Evolutionary conservation across 768 basidiomycete genomes (phyloP), one percentile per base, ranked within the genome.

Genomic region (Phaffia tasmanica): DNA sequence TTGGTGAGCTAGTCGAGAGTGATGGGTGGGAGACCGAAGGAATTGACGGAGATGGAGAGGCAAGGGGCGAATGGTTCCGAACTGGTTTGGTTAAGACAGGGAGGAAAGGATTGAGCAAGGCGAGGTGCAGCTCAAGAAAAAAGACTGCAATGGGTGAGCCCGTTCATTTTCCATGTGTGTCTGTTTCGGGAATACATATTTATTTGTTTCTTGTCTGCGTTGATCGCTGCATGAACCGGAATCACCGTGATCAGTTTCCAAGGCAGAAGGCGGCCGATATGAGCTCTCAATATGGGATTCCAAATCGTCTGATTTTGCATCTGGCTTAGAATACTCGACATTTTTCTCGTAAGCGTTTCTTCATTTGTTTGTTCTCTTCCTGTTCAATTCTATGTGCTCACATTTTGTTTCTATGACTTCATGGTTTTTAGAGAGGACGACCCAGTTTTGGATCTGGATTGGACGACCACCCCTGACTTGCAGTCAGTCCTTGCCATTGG

Each of bases 251-350:
- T 25, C n/a, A 18, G 15, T 58, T 91, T 89, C 90, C 69, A 83
- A 86, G 18, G 78, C 81, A 5, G 74, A 77, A 19, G 72, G 57
- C 25, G 59, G 79, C 0, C 81, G 83, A 23, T n/a, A 56, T 55
- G 89, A 93, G 73, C 76, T 97, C 56, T 91, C 90, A 0, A 90
- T 98, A 21, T 98, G 94, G 94, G 91, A 97, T 76, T 95, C 92
- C 0, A 86, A 86, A 61, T 88, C 88, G 75, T 92, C 88, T 21
- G 89, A 94, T 75, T 97, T 97, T 75, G 85, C 89, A 9, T 86
- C 87, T 5, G 93, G 93, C 2, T 78, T 93, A 57, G 93, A 95
- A 75, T 87, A 85, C 73, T 80, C 81, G 51, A 79, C 80, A 47
- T 65, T 83, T 18, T 85, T 83, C 68, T 80, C 79, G 88, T 89